Base-by-base conservation (phyloP, 2,329 filamentous ascomycete genomes). In the Monilinia vaccinii-corymbosi region DNA sequence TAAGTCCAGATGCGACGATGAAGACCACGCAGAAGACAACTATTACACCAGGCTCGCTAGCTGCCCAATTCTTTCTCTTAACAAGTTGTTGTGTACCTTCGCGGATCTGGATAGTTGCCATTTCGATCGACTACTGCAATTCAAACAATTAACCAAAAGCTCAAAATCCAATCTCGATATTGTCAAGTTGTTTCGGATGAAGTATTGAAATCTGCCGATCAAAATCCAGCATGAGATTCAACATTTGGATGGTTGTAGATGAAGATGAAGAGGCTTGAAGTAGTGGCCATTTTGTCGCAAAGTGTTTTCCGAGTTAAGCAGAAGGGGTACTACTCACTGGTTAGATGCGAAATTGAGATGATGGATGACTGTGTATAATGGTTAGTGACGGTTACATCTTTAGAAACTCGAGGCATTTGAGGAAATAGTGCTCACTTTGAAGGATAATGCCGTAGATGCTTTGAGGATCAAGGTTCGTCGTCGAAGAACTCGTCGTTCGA, bases 1-100 rank as follows among this genome's bases (percentile, higher is more conserved):
- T 63, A 52, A 86, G 70, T 31, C 81, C 77, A 62, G 78, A 60
- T 44, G 63, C 76, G 65, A 86, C 79, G 62, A 83, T 67, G 68
- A 81, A 81, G 71, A 85, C 75, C 66, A 86, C 82, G 72, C 74
- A 77, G 73, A 86, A 83, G 60, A 86, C 83, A 64, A 85, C 74
- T 55, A 86, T 76, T 63, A 85, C 81, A 71, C 83, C 83, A 48
- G 79, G 77, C 68, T 86, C 80, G 36, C 73, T 68, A 62, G 72
- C 66, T 28, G 83, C 81, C 79, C 81, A 86, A 76, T 84, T 82
- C 60, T 70, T 69, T 63, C 77, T 78, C 75, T 79, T 83, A 69
- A 74, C 70, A 63, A 84, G 74, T 74, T 67, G 76, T 75, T 72
- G 60, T 11, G 49, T 40, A 23, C 58, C 58, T 34, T 66, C 61